Base-by-base conservation (phyloP, 345 rosid genomes). In the Acer campestre region DNA sequence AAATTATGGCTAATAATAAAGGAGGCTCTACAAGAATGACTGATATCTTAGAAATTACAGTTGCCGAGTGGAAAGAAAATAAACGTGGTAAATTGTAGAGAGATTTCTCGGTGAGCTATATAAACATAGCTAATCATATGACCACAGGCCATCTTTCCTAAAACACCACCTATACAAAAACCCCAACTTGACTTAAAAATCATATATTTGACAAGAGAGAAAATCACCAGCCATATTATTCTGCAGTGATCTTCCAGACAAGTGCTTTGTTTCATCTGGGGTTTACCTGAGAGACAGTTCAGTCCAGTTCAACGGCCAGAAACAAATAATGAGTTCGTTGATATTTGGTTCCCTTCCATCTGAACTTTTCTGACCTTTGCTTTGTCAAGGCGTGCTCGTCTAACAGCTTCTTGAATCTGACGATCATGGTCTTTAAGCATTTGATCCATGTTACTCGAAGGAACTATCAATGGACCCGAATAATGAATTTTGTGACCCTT, bases 361-460 rank as follows among this genome's bases (percentile, higher is more conserved):
- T 93, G 94, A 70, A 85, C 81, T 83, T 86, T 94, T 82, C 85
- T 90, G 75, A 88, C 88, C 80, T 90, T 91, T 76, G 97, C 97
- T 84, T 90, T 96, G 77, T 92, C 99, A 10, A 89, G 79, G 17
- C 99, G 84, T 56, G 99, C 92, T 86, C 93, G 92, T 75, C 98
- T 82, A 49, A 87, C 94, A 51, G 97, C 98, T 84, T 96, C 99
- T 82, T 96, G 99, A 75, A 96, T 89, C 38, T 94, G 99, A 42
- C 98, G 97, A 77, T 96, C 99, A 29, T 96, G 99, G 77, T 96
- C 98, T 86, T 90, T 96, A n/a, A 96, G 83, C 88, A 91, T 85
- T 79, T 96, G 97, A 79, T 96, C 99, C 95, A 90, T 82, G 82
- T 92, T 94, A 68, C 94, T 94, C 5, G 98, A 88, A 31, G 98